Evolutionary conservation across 2,329 filamentous ascomycete genomes (phyloP).

Genomic region (Ophiocordyceps sinensis): DNA sequence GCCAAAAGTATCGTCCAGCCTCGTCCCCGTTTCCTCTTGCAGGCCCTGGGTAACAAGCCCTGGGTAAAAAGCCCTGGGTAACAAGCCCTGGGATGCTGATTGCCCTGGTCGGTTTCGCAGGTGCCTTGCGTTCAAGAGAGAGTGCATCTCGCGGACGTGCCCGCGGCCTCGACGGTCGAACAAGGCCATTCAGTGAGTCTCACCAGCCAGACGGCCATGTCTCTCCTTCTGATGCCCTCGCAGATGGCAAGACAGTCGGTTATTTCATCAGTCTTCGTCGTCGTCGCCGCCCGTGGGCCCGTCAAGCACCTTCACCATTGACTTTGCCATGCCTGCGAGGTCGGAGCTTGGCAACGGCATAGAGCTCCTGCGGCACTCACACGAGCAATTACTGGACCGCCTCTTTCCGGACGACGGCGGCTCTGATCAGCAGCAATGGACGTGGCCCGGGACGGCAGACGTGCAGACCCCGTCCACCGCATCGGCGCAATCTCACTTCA

Average conservation of each 20-base stretch:
- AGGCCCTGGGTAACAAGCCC: too few relatives aligned
- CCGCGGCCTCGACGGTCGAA: slow-evolving; percentile 34
- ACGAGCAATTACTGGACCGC: slow-evolving; percentile 26
- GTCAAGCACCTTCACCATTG: slow-evolving; percentile 37
- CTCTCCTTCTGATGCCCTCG: slow-evolving; percentile 4
- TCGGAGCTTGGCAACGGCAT: slow-evolving; percentile 24
- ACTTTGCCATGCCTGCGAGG: slow-evolving; percentile 30
- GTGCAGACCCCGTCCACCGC: slow-evolving; percentile 14
- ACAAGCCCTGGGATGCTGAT: too few relatives aligned
- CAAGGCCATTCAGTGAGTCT: slow-evolving; percentile 10
- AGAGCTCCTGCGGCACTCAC: slow-evolving; percentile 26
- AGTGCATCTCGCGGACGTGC: slow-evolving; percentile 36
- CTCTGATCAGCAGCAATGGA: background rate
- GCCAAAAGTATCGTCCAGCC: slow-evolving; percentile 26
- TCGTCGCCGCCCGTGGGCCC: slow-evolving; percentile 16
- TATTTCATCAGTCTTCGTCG: background rate
- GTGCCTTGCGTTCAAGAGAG: slow-evolving; percentile 36
- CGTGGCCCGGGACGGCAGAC: slow-evolving; percentile 6
- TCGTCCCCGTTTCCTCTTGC: too few relatives aligned
- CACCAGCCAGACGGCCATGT: background rate
- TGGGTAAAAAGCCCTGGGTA: too few relatives aligned
- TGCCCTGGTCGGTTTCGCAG: slow-evolving; percentile 14
- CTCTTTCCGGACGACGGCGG: slow-evolving; percentile 17
- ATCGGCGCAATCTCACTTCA: slow-evolving; percentile 12
- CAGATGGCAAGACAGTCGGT: background rate